These are phyloP conservation scores for Coniosporium tulheliwenetii DNA, from an alignment of 2,329 filamentous ascomycete species.

Conservation along the genomic window DNA sequence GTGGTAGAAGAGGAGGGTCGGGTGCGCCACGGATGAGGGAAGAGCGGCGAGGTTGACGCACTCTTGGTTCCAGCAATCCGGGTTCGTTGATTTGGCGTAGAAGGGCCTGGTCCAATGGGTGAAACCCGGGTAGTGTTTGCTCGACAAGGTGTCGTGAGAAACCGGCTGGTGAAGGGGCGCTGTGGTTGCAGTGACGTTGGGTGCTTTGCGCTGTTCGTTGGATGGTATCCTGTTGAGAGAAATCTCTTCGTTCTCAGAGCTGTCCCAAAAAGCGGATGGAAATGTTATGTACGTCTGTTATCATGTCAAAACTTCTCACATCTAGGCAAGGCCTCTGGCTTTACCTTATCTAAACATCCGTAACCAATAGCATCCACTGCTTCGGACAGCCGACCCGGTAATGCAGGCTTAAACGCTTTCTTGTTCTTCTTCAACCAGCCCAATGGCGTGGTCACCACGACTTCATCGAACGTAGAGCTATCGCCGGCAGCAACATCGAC, in stretches of 20 bases:
- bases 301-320: too few species aligned
- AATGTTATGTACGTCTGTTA: slow-evolving; percentile 55
- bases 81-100: slow-evolving; percentile 49
- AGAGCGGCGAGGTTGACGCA: slow-evolving; percentile 39
- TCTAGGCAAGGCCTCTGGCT: too few species aligned
- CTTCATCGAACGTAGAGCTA: neutral
- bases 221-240: slow-evolving; percentile 1
- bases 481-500: neutral
- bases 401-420: neutral
- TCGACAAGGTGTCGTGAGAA: slow-evolving; percentile 10
- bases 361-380: too few species aligned
- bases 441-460: neutral
- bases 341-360: too few species aligned
- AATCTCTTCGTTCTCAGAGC: slow-evolving; percentile 27
- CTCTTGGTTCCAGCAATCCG: slow-evolving; percentile 52
- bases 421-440: neutral
- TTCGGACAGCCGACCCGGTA: neutral
- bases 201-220: slow-evolving; percentile 7
- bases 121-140: slow-evolving; percentile 44
- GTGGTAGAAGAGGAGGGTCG: slow-evolving; percentile 74
- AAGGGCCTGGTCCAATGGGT: slow-evolving; percentile 58
- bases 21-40: slow-evolving; percentile 36
- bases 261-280: slow-evolving; percentile 58
- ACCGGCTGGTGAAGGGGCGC: slow-evolving; percentile 16
- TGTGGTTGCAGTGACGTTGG: slow-evolving; percentile 22